Base-by-base conservation (phyloP, 2,329 filamentous ascomycete genomes). In the Trichoderma guizhouense region DNA sequence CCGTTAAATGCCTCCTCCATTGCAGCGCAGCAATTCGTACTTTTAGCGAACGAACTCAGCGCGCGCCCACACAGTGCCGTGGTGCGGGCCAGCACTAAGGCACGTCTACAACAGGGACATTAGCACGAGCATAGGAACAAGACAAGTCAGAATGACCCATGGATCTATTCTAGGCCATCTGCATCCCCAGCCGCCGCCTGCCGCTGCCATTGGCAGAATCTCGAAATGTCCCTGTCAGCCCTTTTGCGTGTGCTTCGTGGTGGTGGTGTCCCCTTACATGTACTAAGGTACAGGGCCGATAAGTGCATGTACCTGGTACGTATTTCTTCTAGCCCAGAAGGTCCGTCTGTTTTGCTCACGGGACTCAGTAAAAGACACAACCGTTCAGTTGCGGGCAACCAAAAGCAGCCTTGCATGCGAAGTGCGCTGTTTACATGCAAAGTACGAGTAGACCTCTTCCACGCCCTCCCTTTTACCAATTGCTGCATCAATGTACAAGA, bases 31-130 rank as follows among this genome's bases (percentile, higher is more conserved):
- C n/a, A n/a, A n/a, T n/a, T 51, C 9, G 43, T 51, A 5, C 43
- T 51, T 51, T 51, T 51, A 51, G 43, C 43, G 43, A 51, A 51
- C 43, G 43, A 51, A 51, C 43, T 51, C 18, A n/a, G 43, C 43
- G 66, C 66, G 26, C 62, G 58, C 28, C 69, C 70, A 72, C 70
- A 72, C 70, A 72, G 70, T 72, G 70, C 57, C 43, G 21, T 30
- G 39, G 32, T 47, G 39, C 47, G 68, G 68, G 53, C 62, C 28
- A 57, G 64, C 51, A 51, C 57, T 61, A 69, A 58, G 34, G 65
- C 53, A 24, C 32, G 62, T 32, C 39, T 36, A 36, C 47, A 26
- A 36, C 11, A 53, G 24, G 55, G 30, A 69, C 66, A 58, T 60
- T 51, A 61, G 66, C 55, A 36, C 36, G 24, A 51, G 39, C 34